Conservation (phyloP, 1,284 basidiomycete species). For the Ceratorhiza oryzae-sativae region DNA sequence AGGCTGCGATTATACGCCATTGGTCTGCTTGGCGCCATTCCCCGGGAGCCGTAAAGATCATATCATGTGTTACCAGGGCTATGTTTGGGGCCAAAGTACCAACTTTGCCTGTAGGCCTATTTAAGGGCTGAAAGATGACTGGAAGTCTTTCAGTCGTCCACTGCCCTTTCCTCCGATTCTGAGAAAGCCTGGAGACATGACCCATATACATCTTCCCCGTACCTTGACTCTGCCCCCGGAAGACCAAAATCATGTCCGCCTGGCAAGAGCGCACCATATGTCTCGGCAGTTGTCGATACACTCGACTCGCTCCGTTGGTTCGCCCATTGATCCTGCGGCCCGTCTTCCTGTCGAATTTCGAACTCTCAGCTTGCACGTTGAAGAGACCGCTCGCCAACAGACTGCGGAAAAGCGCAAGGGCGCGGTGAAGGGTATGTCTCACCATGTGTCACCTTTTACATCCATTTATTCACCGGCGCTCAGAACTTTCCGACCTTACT, state of each 20-base stretch:
- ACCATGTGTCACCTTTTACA: background rate
- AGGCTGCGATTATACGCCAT: constrained; percentile 12
- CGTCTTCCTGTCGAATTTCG: constrained; percentile 44
- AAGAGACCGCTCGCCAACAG: constrained; percentile 29
- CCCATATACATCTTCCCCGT: background rate
- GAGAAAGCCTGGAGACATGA: constrained; percentile 9
- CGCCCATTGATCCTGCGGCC: constrained; percentile 25
- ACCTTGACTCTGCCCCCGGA: constrained; percentile 28
- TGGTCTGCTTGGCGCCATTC: background rate
- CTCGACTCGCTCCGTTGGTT: constrained; percentile 15
- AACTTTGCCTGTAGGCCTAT: background rate
- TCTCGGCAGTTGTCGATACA: constrained; percentile 15
- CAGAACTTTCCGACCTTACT: constrained; percentile 57
- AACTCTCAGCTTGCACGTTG: constrained; percentile 43
- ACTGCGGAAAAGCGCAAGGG: constrained; percentile 37
- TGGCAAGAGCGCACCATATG: constrained; percentile 15
- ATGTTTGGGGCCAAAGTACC: background rate
- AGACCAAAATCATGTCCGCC: background rate
- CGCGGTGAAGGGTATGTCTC: constrained; percentile 46
- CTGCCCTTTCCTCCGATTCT: background rate
- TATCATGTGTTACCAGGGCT: background rate
- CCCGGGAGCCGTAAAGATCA: background rate
- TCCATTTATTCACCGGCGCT: background rate
- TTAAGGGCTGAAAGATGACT: background rate
- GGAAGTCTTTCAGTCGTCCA: background rate